phyloP scores from a whole-genome alignment of 768 basidiomycete species.

The Filobasidium floriforme region DNA sequence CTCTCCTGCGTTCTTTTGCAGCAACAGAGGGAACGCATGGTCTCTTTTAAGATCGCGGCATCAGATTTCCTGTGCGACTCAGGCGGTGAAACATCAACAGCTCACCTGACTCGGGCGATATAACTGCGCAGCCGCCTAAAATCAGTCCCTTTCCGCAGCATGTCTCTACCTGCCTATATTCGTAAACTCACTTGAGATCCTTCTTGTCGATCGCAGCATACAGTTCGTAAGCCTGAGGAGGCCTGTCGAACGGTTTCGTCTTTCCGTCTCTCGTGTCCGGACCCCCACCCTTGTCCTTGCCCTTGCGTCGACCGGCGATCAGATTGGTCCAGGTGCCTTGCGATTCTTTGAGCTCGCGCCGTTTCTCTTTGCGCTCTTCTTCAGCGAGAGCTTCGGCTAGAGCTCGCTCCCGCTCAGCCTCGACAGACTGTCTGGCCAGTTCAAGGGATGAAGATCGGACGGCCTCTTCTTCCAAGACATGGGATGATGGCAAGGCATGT shows the following conservation, averaged over 20 bases:
- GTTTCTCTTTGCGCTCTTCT: slow-evolving; percentile 32
- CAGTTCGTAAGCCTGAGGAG: slow-evolving; percentile 58
- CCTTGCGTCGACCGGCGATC: slow-evolving; percentile 17
- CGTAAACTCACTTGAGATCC: slow-evolving; percentile 63
- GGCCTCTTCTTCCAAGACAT: slow-evolving; percentile 28
- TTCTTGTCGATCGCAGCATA: slow-evolving; percentile 77
- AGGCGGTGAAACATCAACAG: too few species aligned
- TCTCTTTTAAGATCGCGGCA: slow-evolving; percentile 23
- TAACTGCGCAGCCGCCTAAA: slow-evolving; percentile 23
- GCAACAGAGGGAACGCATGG: slow-evolving; percentile 53
- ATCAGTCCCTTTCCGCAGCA: neutral
- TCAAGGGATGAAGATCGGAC: slow-evolving; percentile 33
- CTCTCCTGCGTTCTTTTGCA: slow-evolving; percentile 75
- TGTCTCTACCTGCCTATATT: neutral
- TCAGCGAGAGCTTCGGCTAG: slow-evolving; percentile 41
- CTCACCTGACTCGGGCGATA: slow-evolving; percentile 40
- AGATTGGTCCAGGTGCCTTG: slow-evolving; percentile 21
- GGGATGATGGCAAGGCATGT: slow-evolving; percentile 24
- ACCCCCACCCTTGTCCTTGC: slow-evolving; percentile 21
- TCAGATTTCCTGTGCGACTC: neutral
- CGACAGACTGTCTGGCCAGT: slow-evolving; percentile 31
- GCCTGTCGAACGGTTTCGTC: slow-evolving; percentile 28
- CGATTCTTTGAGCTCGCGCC: slow-evolving; percentile 16
- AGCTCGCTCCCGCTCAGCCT: slow-evolving; percentile 29
- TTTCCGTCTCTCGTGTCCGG: slow-evolving; percentile 15